These are phyloP conservation scores for Bothia castanella DNA, from an alignment of 1,284 basidiomycete genomes.

Conservation along the genomic window DNA sequence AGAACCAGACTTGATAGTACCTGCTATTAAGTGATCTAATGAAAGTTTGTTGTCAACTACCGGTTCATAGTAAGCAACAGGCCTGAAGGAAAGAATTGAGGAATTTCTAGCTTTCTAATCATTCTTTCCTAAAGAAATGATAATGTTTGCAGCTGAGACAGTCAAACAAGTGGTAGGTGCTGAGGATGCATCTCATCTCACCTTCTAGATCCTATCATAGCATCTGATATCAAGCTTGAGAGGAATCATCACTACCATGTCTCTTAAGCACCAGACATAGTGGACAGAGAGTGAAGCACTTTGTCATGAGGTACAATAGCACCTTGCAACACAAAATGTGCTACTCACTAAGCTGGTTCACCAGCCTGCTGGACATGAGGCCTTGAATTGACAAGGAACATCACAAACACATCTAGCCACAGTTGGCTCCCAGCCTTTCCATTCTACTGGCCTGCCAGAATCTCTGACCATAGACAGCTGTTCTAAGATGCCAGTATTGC, in stretches of 20 bases:
- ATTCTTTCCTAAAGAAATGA: too few species aligned
- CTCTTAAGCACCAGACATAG: conserved; percentile 10
- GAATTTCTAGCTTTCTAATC: too few species aligned
- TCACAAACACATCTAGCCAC: background rate
- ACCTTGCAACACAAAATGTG: background rate
- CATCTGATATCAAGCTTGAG: conserved; percentile 10
- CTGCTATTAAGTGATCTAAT: too few species aligned
- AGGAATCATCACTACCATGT: conserved; percentile 8
- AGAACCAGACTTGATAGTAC: too few species aligned
- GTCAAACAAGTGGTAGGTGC: conserved; percentile 12
- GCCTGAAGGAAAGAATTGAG: too few species aligned
- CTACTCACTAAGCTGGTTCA: background rate
- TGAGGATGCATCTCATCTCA: conserved; percentile 13
- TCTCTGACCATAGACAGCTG: background rate
- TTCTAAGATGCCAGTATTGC: background rate
- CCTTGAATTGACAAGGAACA: background rate
- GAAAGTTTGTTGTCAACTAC: too few species aligned
- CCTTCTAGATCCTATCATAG: conserved; percentile 17
- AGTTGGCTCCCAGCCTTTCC: too few species aligned
- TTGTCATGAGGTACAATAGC: background rate
- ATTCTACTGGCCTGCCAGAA: too few species aligned
- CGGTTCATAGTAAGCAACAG: too few species aligned
- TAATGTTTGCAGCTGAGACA: conserved; percentile 21
- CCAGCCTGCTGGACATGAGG: background rate
- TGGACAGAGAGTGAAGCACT: background rate